These are phyloP conservation scores for Quercus cerris DNA, from an alignment of 306 rosid genomes.

Conservation along the genomic window DNA sequence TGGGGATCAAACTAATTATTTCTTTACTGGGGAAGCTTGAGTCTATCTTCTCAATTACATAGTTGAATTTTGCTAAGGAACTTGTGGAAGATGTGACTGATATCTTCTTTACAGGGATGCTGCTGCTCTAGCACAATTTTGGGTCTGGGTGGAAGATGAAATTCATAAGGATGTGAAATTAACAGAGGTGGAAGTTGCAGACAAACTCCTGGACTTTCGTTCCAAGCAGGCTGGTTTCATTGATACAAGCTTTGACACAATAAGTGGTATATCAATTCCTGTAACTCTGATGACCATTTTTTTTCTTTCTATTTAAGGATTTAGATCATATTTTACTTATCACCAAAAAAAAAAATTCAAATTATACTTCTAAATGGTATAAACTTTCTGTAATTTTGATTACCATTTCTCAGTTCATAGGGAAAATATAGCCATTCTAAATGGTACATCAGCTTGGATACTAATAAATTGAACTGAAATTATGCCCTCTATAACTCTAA, in stretches of 20 bases:
- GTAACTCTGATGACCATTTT: not conserved
- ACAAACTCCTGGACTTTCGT: conserved; percentile 89
- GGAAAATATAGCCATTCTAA: not conserved
- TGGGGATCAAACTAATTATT: not conserved
- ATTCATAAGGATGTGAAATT: conserved; percentile 47
- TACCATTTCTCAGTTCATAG: not conserved
- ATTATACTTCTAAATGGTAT: not conserved
- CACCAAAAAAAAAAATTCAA: not conserved
- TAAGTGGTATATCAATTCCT: conserved; percentile 53
- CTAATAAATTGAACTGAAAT: not conserved
- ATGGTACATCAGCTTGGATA: not conserved
- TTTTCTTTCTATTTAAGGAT: not conserved
- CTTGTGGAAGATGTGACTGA: conserved; percentile 16
- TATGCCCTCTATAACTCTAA: not conserved
- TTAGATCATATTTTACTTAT: not conserved
- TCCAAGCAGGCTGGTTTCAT: conserved; percentile 83
- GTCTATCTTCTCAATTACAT: not conserved
- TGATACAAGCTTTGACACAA: conserved; percentile 93
- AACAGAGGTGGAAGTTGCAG: conserved; percentile 81
- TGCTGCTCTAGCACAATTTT: conserved; percentile 85
- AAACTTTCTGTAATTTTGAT: not conserved
- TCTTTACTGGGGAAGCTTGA: not conserved
- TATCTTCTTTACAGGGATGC: conserved; percentile 73
- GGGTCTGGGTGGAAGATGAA: conserved; percentile 92
- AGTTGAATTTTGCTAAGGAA: not conserved